Evolutionary conservation across 805 yeast species (phyloP).

Genomic region (Kazachstania kunashirensis): DNA sequence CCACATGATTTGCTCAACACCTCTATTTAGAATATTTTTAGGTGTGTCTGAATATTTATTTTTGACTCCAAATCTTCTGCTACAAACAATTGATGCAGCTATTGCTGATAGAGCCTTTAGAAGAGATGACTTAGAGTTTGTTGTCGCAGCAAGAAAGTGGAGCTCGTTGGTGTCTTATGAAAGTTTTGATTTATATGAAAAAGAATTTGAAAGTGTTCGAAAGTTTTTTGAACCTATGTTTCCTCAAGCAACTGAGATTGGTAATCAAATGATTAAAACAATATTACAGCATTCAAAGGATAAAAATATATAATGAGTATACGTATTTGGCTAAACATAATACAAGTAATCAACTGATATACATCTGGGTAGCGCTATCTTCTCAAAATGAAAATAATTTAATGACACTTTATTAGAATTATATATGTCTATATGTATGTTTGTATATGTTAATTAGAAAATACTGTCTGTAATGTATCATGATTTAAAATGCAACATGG

Average conservation of each 20-base stretch:
- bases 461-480: too few species aligned
- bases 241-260: constrained; percentile 77
- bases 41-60: constrained; percentile 92
- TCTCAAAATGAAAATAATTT: too few species aligned
- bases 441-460: too few species aligned
- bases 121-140: constrained; percentile 85
- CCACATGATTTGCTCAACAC: constrained; percentile 94
- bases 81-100: constrained; percentile 67
- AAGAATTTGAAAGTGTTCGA: constrained; percentile 70
- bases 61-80: constrained; percentile 74
- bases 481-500: too few species aligned
- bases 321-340: too few species aligned
- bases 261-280: constrained; percentile 88
- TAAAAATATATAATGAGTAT: too few species aligned
- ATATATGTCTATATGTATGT: neutral
- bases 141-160: constrained; percentile 84
- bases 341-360: too few species aligned
- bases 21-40: constrained; percentile 79
- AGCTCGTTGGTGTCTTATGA: constrained; percentile 69
- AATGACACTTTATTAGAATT: neutral
- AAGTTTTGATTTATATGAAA: constrained; percentile 60
- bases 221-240: constrained; percentile 78
- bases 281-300: constrained; percentile 37
- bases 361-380: too few species aligned
- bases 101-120: constrained; percentile 58